Percentiles rank a stretch among this genome's conserved stretches.
Conservation (phyloP, 306 rosid genomes). For the Casuarina cunninghamiana region DNA sequence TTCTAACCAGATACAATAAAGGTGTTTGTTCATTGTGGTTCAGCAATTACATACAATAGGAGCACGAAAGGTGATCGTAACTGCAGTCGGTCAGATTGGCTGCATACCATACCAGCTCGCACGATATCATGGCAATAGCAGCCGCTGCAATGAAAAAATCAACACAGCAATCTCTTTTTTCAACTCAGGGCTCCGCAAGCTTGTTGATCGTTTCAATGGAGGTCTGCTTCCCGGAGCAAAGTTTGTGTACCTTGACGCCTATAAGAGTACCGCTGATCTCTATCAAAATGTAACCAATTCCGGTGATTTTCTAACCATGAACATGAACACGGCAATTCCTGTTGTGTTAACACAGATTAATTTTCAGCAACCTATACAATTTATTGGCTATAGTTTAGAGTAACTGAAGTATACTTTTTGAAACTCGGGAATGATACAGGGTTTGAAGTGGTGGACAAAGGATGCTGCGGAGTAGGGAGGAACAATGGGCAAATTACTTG, state of each 20-base stretch:
- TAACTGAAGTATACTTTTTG: not conserved
- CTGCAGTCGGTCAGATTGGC: constrained; percentile 79
- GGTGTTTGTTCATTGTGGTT: constrained; percentile 1
- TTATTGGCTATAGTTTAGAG: no score
- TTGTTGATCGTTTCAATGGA: constrained; percentile 63
- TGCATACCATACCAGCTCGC: constrained; percentile 92
- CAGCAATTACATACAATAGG: constrained; percentile 79
- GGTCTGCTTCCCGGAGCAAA: constrained; percentile 77
- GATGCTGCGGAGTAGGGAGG: constrained; percentile 89
- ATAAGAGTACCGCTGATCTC: constrained; percentile 59
- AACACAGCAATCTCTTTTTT: constrained; percentile 59
- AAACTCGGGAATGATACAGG: constrained; percentile 40
- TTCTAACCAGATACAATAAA: no score
- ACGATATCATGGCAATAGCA: constrained; percentile 54
- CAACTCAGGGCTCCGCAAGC: constrained; percentile 62
- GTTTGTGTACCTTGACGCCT: constrained; percentile 74
- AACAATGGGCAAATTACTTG: constrained; percentile 94
- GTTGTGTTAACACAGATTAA: no score
- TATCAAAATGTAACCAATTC: constrained; percentile 40
- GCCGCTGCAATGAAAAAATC: constrained; percentile 74
- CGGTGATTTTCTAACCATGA: constrained; percentile 38
- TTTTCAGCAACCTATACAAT: no score
- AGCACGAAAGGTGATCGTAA: constrained; percentile 82
- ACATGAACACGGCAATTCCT: not conserved
- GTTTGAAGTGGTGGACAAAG: constrained; percentile 78